Evolutionary conservation across 768 basidiomycete genomes (phyloP), one percentile per base, ranked within the genome.

Genomic region (Podaxis carcinomalis): DNA sequence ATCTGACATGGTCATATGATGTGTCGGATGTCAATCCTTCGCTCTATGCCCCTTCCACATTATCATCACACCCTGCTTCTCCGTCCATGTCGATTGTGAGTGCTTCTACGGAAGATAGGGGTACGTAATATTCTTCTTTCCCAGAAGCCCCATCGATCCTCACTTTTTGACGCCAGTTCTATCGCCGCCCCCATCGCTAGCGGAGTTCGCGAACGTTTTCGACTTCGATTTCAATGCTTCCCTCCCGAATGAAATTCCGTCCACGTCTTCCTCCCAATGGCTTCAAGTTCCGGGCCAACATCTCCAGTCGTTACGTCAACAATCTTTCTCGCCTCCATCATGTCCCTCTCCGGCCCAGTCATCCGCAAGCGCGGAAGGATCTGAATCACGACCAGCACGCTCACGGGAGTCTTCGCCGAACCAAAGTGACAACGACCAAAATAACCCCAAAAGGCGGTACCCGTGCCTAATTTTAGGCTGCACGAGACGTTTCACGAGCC

Each of bases 381-480:
- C 49, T 37, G 70, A 73, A 23, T 53, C 63, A 5, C 67, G 68
- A 47, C 56, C 67, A 21, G 65, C 63, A 7, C 67, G 65, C 42
- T 74, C 75, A 25, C 68, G 75, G 46, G 74, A 76, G 40, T 47
- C 67, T 19, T 75, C 76, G 0, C 74, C 77, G 10, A 65, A 68
- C 19, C 68, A 67, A 9, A 70, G 66, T 62, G 77, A 78, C 35
- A 70, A 65, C 37, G 74, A 76, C 59, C 71, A 72, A 37, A 70
- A 46, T 65, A 70, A 44, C 68, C 68, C 54, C 70, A 61, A 75
- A 62, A 75, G 81, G 13, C 77, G 80, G 23, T 79, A 80, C 60
- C 81, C 80, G 11, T 82, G 83, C 64, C 70, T 78, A 42, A 71
- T 81, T 44, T 68, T 77, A 13, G 79, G 78, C 3, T 84, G 83